Evolutionary conservation across 768 basidiomycete genomes (phyloP), one percentile per base, ranked within the genome.

Genomic region (Trametes cingulata): DNA sequence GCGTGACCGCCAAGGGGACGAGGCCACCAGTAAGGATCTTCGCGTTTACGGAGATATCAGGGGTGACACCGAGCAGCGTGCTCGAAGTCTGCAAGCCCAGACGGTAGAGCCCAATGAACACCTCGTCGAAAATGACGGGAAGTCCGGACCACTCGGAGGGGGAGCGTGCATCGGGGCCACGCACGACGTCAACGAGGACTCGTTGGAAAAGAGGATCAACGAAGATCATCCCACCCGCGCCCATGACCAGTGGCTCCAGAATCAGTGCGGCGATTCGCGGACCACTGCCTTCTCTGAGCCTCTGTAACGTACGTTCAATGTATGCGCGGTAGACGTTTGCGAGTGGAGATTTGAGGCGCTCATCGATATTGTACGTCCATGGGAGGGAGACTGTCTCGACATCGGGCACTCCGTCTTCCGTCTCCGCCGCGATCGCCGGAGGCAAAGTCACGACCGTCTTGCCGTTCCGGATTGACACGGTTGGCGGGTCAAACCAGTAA

Each of bases 171-270:
- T 69, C 67, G 24, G 74, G 57, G 64, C 79, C 73, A 58, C 96
- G 86, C 6, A 92, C 90, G 2, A 85, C 81, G 66, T 97, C 93
- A 40, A 98, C 76, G 64, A 98, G 73, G 29, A 94, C 78, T 25
- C 92, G 83, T 71, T 98, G 96, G 80, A 96, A 98, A 42, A 98
- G 85, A 9, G 96, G 96, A 70, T 98, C 96, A 24, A 98, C 93
- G 68, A 98, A 98, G 29, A 94, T 79, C 96, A 98, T 98, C 0
- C 96, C 96, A 0, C 93, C 96, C 0, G 96, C 95, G 14, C 96
- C 96, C 83, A 98, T 90, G 24, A 95, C 83, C 22, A 95, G 80
- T 0, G 96, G 96, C 70, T 98, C 96, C 27, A 98, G 76, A 6
- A 98, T 86, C 17, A 98, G 79, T 0, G 93, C 91, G 1, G 86